phyloP scores from a whole-genome alignment of 2,329 filamentous ascomycete species.

The Aspergillus calidoustus region DNA sequence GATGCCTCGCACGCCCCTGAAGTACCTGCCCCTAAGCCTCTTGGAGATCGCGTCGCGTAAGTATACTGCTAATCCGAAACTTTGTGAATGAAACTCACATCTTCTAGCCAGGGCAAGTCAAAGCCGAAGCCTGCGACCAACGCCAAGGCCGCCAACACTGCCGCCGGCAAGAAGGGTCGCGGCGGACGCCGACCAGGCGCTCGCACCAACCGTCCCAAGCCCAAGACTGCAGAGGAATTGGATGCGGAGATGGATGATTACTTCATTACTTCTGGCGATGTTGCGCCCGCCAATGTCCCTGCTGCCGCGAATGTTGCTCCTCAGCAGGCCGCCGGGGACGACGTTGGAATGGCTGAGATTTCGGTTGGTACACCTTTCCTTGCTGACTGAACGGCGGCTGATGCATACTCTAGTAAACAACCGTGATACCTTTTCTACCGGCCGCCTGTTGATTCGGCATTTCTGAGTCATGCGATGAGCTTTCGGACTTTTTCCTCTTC shows the following conservation, averaged over 20 bases:
- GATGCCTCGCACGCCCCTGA: conserved; percentile 73
- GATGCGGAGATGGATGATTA: conserved; percentile 99
- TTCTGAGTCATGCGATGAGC: conserved; percentile 10
- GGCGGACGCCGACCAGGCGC: conserved; percentile 53
- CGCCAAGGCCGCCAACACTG: conserved; percentile 66
- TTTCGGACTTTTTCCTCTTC: conserved; percentile 11
- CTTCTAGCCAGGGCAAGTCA: conserved; percentile 63
- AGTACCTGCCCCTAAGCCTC: conserved; percentile 69
- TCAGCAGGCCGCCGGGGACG: conserved; percentile 54
- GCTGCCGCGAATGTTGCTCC: conserved; percentile 54
- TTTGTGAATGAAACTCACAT: conserved; percentile 27
- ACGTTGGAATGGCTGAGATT: conserved; percentile 62
- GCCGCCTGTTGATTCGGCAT: conserved; percentile 16
- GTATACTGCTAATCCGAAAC: conserved; percentile 25
- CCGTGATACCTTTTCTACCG: conserved; percentile 16
- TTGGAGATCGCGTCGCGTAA: conserved; percentile 83
- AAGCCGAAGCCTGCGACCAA: conserved; percentile 82
- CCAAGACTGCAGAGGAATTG: conserved; percentile 92
- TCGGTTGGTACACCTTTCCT: conserved; percentile 45
- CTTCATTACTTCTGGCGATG: conserved; percentile 58
- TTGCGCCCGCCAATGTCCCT: conserved; percentile 45
- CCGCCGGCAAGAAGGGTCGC: conserved; percentile 30
- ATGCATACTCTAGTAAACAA: conserved; percentile 21
- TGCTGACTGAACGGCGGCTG: not conserved
- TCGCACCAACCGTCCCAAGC: conserved; percentile 69